Conservation (phyloP, 2,329 filamentous ascomycete species). For the Neonectria punicea region DNA sequence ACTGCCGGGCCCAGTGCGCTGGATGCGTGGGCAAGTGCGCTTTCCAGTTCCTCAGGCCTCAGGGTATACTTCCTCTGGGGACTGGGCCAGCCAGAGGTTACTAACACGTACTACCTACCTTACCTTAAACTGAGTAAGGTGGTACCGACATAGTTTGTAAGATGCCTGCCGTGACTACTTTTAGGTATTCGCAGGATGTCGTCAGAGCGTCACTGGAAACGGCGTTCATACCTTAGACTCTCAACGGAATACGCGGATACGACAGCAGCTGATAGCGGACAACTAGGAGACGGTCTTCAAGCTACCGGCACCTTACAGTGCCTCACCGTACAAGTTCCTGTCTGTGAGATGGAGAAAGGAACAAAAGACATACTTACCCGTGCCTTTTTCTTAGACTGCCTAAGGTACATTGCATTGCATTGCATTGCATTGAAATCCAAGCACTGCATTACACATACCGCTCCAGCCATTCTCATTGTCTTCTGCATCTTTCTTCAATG, state of each 20-base stretch:
- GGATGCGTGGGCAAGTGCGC: constrained; percentile 17
- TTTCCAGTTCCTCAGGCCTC: constrained; percentile 1
- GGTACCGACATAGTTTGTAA: too few relatives aligned
- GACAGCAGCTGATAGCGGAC: constrained; percentile 3
- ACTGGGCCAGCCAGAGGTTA: too few relatives aligned
- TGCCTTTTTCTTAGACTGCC: background rate
- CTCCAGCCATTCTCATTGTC: background rate
- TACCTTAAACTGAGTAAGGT: too few relatives aligned
- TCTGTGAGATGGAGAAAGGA: background rate
- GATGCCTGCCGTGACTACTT: too few relatives aligned
- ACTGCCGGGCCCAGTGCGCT: constrained; percentile 36
- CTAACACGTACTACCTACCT: too few relatives aligned
- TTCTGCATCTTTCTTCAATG: background rate
- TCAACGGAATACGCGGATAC: background rate
- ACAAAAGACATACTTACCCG: background rate
- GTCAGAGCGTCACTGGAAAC: constrained; percentile 6
- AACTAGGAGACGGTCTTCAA: background rate
- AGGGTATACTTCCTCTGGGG: constrained; percentile 9
- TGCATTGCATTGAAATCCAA: background rate
- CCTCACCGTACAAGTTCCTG: too few relatives aligned
- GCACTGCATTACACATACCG: background rate
- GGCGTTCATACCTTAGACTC: background rate
- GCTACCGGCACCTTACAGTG: too few relatives aligned
- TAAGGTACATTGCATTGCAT: constrained; percentile 12
- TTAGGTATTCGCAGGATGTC: background rate